Base-by-base conservation (phyloP, 75 land plant species). In the Selaginella tamariscina region DNA sequence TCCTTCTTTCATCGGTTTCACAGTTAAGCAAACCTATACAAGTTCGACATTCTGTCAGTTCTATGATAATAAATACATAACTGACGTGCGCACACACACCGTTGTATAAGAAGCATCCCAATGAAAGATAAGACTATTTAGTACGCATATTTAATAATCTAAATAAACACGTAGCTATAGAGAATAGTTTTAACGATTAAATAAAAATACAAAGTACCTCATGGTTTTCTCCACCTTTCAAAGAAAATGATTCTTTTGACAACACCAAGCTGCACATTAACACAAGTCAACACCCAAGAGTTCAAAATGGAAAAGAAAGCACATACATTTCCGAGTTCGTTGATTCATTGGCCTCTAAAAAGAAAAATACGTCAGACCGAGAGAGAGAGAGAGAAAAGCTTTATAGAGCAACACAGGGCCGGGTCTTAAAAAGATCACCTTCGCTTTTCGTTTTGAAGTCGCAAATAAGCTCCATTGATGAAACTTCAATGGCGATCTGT, bases 1-100 rank as follows among this genome's bases (percentile, higher is more conserved):
- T 27, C 96, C 99, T 74, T 85, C 83, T 18, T 69, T 71, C 70
- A 66, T 75, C 22, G 99, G 91, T 69, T 79, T 87, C 20, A 82
- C 88, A 29, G 77, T 81, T 5, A 90, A 77, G 57, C 81, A 83
- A 13, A 85, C 89, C 99, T 90, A 80, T 56, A 69, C 49, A 39
- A 5, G 49, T n/a, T n/a, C n/a, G n/a, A n/a, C n/a, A n/a, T n/a
- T n/a, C n/a, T n/a, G n/a, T n/a, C n/a, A n/a, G n/a, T n/a, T n/a
- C n/a, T n/a, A n/a, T n/a, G n/a, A n/a, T n/a, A n/a, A n/a, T n/a
- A n/a, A n/a, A n/a, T n/a, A n/a, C n/a, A n/a, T n/a, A n/a, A n/a
- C n/a, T n/a, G n/a, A n/a, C n/a, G n/a, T n/a, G n/a, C n/a, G n/a
- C n/a, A n/a, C n/a, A n/a, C n/a, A n/a, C n/a, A n/a, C n/a, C n/a